Base-by-base conservation (phyloP, 768 basidiomycete genomes). In the Amanita pallidorosea region DNA sequence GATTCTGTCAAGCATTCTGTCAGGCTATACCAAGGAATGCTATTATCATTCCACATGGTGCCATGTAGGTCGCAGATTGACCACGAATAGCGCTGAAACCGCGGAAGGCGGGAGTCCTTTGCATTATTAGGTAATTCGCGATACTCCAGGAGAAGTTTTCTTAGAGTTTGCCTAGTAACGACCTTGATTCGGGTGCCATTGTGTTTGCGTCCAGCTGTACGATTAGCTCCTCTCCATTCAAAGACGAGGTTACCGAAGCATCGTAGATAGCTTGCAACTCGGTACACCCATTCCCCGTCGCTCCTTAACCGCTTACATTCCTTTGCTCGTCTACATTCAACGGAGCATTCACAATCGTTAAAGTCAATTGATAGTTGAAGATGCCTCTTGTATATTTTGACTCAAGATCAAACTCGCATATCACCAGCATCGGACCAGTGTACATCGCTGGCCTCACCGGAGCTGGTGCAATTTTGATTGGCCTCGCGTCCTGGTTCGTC, bases 371-470 rank as follows among this genome's bases (percentile, higher is more conserved):
- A 38, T 13, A n/a, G 35, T 13, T 25, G 38, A 50, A 33, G n/a
- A 27, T 33, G 44, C 41, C 48, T 23, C 42, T 49, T 37, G 50
- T 37, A 34, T 47, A 41, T 35, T 20, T 47, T 48, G 48, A 49
- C 37, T 51, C 34, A 47, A 50, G 47, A 25, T 52, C 47, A 41
- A 53, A 5, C 45, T 54, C 27, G 29, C 38, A 35, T 18, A 41
- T 31, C 9, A 18, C 17, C 20, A 43, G 17, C 15, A 31, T 50
- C 23, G 55, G 53, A 41, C 63, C 72, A 5, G 60, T 70, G 18
- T 69, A 72, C 56, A 72, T 82, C 44, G 75, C 65, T 48, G 82
- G 77, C 5, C 72, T 83, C 57, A 65, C 70, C 18, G 58, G 80
- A 5, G 75, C 69, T 23, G 73, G 65, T 17, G 63, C 68, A 25